Percentiles rank a stretch among this genome's conserved stretches.
Evolutionary conservation across 1,284 basidiomycete genomes (phyloP).

Genomic region (Malassezia sympodialis): DNA sequence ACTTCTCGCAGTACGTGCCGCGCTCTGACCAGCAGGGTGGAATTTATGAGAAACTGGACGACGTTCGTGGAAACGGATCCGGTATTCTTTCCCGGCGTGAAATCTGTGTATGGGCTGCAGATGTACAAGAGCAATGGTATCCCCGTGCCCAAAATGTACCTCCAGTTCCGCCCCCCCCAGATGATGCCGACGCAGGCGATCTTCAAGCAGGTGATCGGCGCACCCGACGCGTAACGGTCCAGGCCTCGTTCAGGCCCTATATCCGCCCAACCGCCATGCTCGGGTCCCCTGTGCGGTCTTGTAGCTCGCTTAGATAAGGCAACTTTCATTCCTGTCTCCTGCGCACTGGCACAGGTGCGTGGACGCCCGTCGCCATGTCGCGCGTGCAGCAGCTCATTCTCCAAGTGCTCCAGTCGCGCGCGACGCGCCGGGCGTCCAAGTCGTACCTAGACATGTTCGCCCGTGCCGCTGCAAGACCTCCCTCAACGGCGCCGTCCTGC

Average conservation of each 20-base stretch:
- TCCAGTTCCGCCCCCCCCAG: slow-evolving; percentile 29
- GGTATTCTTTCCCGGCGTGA: slow-evolving; percentile 19
- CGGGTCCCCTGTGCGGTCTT: not conserved
- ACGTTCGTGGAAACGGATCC: slow-evolving; percentile 20
- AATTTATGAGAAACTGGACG: slow-evolving; percentile 3
- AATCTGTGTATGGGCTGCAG: slow-evolving; percentile 27
- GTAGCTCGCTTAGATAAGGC: not conserved
- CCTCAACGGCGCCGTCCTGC: slow-evolving; percentile 6
- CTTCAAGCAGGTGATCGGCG: slow-evolving; percentile 14
- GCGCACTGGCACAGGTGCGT: not conserved
- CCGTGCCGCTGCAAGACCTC: slow-evolving; percentile 2
- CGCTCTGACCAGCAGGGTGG: not conserved
- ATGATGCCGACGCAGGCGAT: slow-evolving; percentile 43
- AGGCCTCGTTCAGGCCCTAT: not conserved
- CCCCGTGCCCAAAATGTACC: slow-evolving; percentile 30
- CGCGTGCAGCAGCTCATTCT: slow-evolving; percentile 79
- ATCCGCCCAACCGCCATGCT: not conserved
- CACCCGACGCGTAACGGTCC: not conserved
- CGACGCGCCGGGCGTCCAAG: slow-evolving; percentile 78
- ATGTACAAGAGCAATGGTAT: slow-evolving; percentile 25
- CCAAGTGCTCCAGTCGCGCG: slow-evolving; percentile 83
- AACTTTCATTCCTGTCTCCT: not conserved
- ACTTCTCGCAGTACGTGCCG: not conserved
- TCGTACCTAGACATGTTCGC: slow-evolving; percentile 77
- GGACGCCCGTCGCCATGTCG: slow-evolving; percentile 22